These are phyloP conservation scores for Alternaria longipes DNA, from an alignment of 2,329 filamentous ascomycete genomes.

Conservation along the genomic window DNA sequence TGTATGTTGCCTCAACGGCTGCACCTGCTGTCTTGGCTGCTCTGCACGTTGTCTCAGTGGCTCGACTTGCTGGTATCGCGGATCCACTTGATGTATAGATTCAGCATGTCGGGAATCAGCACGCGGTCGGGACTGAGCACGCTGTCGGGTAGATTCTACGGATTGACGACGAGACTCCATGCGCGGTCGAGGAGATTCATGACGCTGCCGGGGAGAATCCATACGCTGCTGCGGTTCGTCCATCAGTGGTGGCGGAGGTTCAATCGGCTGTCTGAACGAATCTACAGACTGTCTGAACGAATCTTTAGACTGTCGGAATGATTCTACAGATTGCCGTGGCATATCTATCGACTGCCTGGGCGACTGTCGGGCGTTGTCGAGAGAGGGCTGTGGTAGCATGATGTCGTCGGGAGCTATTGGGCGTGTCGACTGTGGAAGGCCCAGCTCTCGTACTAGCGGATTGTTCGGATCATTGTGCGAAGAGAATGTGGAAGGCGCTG, in stretches of 20 bases:
- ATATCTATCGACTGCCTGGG: conserved; percentile 10
- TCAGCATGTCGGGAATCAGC: background rate
- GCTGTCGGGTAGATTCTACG: conserved; percentile 7
- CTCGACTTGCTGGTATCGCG: conserved; percentile 9
- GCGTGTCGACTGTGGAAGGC: conserved; percentile 57
- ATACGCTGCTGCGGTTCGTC: conserved; percentile 7
- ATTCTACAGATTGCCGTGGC: conserved; percentile 10
- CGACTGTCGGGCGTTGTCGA: conserved; percentile 1
- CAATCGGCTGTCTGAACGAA: conserved; percentile 2
- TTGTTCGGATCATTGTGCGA: conserved; percentile 90
- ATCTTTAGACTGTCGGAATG: conserved; percentile 4
- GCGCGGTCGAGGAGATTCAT: background rate
- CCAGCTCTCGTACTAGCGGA: conserved; percentile 74
- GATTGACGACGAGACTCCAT: conserved; percentile 8
- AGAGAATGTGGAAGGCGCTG: conserved; percentile 90
- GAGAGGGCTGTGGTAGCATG: conserved; percentile 30
- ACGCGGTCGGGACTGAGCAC: background rate
- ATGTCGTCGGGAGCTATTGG: conserved; percentile 41
- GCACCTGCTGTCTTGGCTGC: conserved; percentile 5
- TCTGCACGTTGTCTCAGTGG: conserved; percentile 9
- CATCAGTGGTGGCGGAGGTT: conserved; percentile 4
- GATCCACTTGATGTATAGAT: conserved; percentile 1
- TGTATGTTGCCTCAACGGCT: conserved; percentile 11
- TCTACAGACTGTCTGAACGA: conserved; percentile 2
- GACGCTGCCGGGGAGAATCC: background rate